Evolutionary conservation across 148 eudicot genomes (phyloP), one percentile per base, ranked within the genome.

Genomic region (Persicaria maculosa): DNA sequence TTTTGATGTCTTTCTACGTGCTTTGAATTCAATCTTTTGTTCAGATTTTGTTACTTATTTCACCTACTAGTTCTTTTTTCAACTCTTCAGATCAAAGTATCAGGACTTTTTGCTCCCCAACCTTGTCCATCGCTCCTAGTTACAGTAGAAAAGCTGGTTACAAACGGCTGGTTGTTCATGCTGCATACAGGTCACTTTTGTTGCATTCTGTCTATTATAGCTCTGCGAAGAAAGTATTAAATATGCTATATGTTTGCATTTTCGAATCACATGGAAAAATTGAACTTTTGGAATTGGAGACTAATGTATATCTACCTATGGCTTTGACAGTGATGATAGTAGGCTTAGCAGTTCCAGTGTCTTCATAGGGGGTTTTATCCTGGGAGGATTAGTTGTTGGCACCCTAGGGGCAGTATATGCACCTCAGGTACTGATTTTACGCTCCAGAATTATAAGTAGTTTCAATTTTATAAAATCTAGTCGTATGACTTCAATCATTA

Each of bases 341-440:
- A 86, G 92, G 80, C 50, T 92, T 76, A 81, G 86, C 79, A 78
- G 83, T 76, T 82, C 89, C 74, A 67, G 86, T 79, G 17, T 73
- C 70, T 93, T 93, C 65, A 74, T 91, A 71, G 84, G 94, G 67
- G 98, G 98, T 72, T 93, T 91, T 85, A 78, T 93, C 25, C 78
- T 93, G 80, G 97, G 98, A 83, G 98, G 98, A 77, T 58, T 93
- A 73, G 77, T 91, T 53, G 91, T 91, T 75, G 98, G 94, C 59
- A 82, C 97, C 43, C 89, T 93, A 57, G 91, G 91, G 47, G 84
- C 86, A 77, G 86, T 89, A 43, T 91, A 80, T 78, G 98, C 98
- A 55, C 98, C 97, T 82, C 92, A 91, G 94, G 98, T 93, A 72
- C n/a, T 64, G 50, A 65, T 65, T 16, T 43, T 71, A 6, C 31